Percentiles rank a stretch among this genome's conserved stretches.
phyloP scores from a whole-genome alignment of 202 grass and related monocot species.

The Cymbopogon flexuosus region DNA sequence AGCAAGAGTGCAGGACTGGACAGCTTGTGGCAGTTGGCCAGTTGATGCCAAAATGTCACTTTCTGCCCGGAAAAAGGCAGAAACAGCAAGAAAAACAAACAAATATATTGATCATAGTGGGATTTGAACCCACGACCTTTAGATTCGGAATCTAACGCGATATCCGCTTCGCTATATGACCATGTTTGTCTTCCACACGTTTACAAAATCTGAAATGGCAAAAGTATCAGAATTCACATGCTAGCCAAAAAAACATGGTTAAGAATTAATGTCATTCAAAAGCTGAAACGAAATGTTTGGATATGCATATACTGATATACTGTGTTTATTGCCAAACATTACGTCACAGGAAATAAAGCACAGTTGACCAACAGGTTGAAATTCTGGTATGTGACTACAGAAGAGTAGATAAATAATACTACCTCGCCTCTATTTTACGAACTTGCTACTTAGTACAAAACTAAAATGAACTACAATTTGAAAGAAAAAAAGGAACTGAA shows the following conservation, averaged over 20 bases:
- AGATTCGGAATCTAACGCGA: constrained; percentile 99
- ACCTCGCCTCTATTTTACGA: neutral
- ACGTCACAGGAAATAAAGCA: neutral
- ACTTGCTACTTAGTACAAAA: neutral
- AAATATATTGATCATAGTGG: constrained; percentile 65
- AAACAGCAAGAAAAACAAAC: neutral
- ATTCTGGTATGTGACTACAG: neutral
- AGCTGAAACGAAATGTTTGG: neutral
- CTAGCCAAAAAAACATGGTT: neutral
- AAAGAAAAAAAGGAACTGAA: neutral
- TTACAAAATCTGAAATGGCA: constrained; percentile 4
- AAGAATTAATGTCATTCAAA: constrained; percentile 10
- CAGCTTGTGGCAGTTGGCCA: neutral
- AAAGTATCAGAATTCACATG: neutral
- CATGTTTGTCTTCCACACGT: constrained; percentile 20
- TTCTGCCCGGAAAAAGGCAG: neutral
- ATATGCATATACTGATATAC: neutral
- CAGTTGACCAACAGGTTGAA: neutral
- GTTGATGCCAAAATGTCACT: neutral
- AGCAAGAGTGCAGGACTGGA: neutral
- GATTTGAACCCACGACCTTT: constrained; percentile 98
- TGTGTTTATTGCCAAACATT: neutral
- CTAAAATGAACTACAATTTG: neutral
- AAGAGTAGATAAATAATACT: neutral
- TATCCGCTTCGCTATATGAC: constrained; percentile 98